Evolutionary conservation across 192 early-diverging fungal species (phyloP), one percentile per base, ranked within the genome.

Genomic region (Geosiphon pyriformis): DNA sequence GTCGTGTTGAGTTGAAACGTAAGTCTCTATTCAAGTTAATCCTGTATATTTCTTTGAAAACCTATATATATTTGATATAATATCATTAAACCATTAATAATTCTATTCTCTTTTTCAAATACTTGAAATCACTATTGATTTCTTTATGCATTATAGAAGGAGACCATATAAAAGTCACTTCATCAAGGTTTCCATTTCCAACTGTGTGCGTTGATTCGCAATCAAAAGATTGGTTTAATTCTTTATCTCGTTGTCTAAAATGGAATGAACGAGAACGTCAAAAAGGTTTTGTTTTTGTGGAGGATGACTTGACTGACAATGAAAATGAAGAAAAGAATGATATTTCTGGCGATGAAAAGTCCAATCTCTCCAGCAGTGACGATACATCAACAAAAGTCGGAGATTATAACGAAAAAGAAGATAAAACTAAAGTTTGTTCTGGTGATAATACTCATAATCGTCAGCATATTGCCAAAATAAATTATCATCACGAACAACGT

Each of bases 191-290:
- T 65, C 94, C 95, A 18, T 85, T 98, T 62, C 90, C 94, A 18
- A 95, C 93, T 1, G 85, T 98, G 7, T 93, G 93, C 71, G 76
- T 75, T 6, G 75, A 75, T n/a, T 73, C 87, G 42, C 85, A 86
- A 72, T 83, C 77, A 6, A 81, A 81, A 31, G 97, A 99, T 75
- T 99, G 97, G 97, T 97, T 94, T 78, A 76, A 87, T 61, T 84
- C 87, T 15, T 75, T 99, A 10, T 86, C 84, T 12, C 80, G 90
- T 30, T 95, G 91, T 62, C 70, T 99, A 47, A 82, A 86, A 51
- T 99, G 97, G 97, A 99, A 99, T 72, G 87, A 94, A 57, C 82
- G 97, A 27, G 83, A 87, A 69, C 74, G 86, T 12, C 97, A 99
- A 78, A 96, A 94, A 70, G 78, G 83, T 32, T 93, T 92, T 78